Evolutionary conservation across 163 green algal genomes (phyloP).

Genomic region (Chlamydomonas reinhardtii): DNA sequence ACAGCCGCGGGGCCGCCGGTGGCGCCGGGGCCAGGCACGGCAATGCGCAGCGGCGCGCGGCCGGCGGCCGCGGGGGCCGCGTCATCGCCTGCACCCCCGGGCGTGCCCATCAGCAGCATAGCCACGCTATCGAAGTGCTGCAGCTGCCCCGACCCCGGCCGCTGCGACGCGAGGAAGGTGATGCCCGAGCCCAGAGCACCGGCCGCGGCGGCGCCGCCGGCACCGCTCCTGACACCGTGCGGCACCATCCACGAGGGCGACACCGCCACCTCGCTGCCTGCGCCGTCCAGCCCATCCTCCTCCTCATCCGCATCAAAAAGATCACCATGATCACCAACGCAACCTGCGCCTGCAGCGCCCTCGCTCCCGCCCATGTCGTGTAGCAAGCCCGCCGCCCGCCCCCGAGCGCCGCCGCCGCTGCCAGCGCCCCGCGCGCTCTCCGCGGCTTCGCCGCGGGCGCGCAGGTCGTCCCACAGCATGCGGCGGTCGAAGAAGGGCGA

Average conservation of each 20-base stretch:
- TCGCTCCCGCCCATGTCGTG: not conserved
- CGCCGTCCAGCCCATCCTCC: not conserved
- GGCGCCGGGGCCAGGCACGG: too few species aligned
- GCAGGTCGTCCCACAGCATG: slow-evolving; percentile 15
- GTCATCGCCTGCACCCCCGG: too few species aligned
- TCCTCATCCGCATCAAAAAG: not conserved
- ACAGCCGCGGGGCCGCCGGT: too few species aligned
- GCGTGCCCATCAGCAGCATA: too few species aligned
- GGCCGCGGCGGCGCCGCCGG: not conserved
- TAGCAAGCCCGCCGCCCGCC: too few species aligned
- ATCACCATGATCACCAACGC: not conserved
- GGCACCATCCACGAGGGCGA: not conserved
- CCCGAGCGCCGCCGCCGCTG: not conserved
- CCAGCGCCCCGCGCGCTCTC: not conserved
- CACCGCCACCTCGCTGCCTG: not conserved
- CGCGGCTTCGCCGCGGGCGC: not conserved
- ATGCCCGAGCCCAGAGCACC: not conserved
- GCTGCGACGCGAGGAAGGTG: not conserved
- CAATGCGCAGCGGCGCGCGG: too few species aligned
- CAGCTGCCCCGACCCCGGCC: not conserved
- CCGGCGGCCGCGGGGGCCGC: too few species aligned
- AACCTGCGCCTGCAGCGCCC: too few species aligned
- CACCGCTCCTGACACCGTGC: not conserved
- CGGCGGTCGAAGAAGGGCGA: slow-evolving; percentile 39
- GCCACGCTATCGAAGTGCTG: not conserved